A percentile compares a stretch with the other conserved stretches of the same genome.
Conservation (phyloP, 306 rosid species). For the Gastrolobium villosum region DNA sequence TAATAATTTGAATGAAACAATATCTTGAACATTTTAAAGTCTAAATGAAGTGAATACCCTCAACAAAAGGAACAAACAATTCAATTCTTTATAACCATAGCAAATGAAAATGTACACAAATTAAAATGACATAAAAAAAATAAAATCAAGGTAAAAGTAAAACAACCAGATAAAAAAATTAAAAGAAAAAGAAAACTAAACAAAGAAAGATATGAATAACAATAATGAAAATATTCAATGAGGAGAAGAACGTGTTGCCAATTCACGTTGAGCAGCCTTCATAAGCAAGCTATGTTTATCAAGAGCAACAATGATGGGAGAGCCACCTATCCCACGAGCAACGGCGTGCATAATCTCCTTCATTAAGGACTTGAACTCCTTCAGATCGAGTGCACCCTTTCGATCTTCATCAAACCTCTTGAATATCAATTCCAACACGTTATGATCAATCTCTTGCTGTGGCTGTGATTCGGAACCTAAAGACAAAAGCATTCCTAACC, state of each 20-base stretch:
- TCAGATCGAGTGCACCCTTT: constrained; percentile 54
- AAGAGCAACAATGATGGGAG: constrained; percentile 65
- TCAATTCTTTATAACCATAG: background rate
- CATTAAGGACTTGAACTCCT: constrained; percentile 58
- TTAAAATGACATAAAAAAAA: background rate
- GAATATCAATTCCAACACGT: constrained; percentile 45
- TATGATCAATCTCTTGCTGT: constrained; percentile 32
- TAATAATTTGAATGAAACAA: background rate
- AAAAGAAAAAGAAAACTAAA: background rate
- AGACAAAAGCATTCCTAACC: constrained; percentile 55
- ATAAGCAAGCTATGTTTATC: constrained; percentile 63
- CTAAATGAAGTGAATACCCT: background rate
- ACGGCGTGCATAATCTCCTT: constrained; percentile 68
- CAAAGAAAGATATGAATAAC: background rate
- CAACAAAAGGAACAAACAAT: background rate
- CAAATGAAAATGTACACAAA: background rate
- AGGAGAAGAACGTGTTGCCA: background rate
- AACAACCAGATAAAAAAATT: background rate
- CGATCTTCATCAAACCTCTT: constrained; percentile 61
- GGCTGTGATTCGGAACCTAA: constrained; percentile 51
- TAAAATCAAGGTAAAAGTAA: background rate
- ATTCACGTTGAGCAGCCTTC: constrained; percentile 69
- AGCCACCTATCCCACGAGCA: constrained; percentile 69
- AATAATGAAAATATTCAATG: background rate
- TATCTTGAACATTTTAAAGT: background rate